These are phyloP conservation scores for Diaporthe eres DNA, from an alignment of 2,329 filamentous ascomycete species.

Conservation along the genomic window DNA sequence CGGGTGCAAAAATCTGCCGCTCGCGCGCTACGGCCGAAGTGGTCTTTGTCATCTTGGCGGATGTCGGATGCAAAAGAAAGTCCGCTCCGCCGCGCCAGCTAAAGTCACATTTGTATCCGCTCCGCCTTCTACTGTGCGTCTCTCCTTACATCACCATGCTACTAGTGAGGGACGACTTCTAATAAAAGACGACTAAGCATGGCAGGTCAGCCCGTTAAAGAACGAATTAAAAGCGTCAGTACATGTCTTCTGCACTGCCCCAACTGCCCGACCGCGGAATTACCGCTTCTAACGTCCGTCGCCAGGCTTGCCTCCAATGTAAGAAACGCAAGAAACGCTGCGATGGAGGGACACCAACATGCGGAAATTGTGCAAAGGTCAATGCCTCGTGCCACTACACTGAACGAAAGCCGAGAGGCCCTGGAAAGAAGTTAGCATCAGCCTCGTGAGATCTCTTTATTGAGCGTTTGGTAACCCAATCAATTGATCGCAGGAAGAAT, in stretches of 20 bases:
- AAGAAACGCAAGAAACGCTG: slow-evolving; percentile 18
- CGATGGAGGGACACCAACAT: slow-evolving; percentile 9
- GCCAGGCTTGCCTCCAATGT: background rate
- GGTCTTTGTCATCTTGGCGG: slow-evolving; percentile 2
- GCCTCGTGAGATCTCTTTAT: rapidly evolving
- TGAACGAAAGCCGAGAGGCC: background rate
- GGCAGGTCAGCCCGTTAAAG: background rate
- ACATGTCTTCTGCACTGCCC: no score
- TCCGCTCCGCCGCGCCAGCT: background rate
- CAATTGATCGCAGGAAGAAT: background rate
- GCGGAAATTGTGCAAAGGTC: background rate
- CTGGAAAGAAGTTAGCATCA: background rate
- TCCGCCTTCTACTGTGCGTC: background rate
- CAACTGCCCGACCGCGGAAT: background rate
- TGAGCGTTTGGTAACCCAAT: background rate
- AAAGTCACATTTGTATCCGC: background rate
- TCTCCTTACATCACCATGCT: background rate
- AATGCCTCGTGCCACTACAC: background rate
- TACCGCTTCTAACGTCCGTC: background rate
- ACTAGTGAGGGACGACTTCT: background rate
- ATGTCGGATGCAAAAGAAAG: slow-evolving; percentile 8
- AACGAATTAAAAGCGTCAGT: slow-evolving; percentile 1
- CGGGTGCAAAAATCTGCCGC: background rate
- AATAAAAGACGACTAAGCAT: background rate
- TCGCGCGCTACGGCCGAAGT: no score